A percentile compares a stretch with the other conserved stretches of the same genome.
These are phyloP conservation scores for Fagus sylvatica DNA, from an alignment of 306 rosid species.

Conservation along the genomic window DNA sequence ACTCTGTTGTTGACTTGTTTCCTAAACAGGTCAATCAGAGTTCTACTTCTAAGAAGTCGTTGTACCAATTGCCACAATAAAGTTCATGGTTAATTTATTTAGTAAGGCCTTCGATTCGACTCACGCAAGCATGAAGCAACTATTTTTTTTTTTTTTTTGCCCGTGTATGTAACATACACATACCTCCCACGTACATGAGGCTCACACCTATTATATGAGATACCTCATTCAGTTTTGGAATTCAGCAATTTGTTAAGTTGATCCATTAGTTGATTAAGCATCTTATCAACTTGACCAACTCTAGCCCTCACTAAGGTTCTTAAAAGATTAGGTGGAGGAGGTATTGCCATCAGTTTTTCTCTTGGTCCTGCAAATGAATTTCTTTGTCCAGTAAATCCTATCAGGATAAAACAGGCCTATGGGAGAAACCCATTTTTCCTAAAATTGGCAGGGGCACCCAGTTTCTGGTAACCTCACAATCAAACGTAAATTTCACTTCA, in stretches of 20 bases:
- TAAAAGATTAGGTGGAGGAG: not conserved
- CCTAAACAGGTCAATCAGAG: not conserved
- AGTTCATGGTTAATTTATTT: too few species aligned
- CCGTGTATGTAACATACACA: too few species aligned
- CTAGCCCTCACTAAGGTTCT: too few species aligned
- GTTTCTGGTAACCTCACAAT: not conserved
- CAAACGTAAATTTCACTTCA: not conserved
- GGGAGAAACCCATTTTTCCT: not conserved
- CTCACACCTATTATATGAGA: too few species aligned
- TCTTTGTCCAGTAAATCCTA: not conserved
- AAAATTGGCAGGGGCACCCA: constrained; percentile 3
- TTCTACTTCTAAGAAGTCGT: not conserved
- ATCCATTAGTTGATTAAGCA: not conserved
- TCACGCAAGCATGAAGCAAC: not conserved
- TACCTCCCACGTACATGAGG: too few species aligned
- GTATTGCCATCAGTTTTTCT: not conserved
- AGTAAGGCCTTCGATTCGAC: not conserved
- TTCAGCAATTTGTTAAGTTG: not conserved
- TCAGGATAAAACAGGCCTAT: not conserved
- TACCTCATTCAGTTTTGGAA: too few species aligned
- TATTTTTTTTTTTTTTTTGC: not conserved
- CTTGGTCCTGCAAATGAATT: too few species aligned
- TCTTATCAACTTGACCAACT: too few species aligned
- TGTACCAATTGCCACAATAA: too few species aligned
- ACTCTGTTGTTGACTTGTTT: not conserved